phyloP scores from a whole-genome alignment of 768 basidiomycete species.

The Guyanaporus albipodus region DNA sequence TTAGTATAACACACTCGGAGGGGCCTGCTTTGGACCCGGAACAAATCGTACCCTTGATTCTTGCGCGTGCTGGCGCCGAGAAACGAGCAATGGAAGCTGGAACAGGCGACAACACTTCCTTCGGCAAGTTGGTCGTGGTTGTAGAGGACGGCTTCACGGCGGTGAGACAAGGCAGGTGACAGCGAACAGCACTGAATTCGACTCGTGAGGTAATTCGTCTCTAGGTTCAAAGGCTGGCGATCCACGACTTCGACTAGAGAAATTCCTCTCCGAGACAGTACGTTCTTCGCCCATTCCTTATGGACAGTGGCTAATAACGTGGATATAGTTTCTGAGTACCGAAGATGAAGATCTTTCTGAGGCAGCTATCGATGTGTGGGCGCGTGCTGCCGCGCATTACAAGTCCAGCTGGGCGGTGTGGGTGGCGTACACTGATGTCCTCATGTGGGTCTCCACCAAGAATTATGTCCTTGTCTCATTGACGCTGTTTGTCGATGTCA shows the following conservation, averaged over 20 bases:
- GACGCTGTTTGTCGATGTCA: constrained; percentile 16
- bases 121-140: constrained; percentile 51
- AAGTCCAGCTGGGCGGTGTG: constrained; percentile 73
- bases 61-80: constrained; percentile 64
- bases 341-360: constrained; percentile 47
- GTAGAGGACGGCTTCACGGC: constrained; percentile 62
- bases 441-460: constrained; percentile 50
- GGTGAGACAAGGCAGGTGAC: constrained; percentile 51
- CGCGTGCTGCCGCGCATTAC: constrained; percentile 59
- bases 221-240: constrained; percentile 69
- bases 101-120: constrained; percentile 47
- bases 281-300: constrained; percentile 28
- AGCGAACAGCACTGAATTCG: neutral
- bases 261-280: constrained; percentile 74
- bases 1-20: constrained; percentile 34
- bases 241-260: constrained; percentile 74
- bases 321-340: constrained; percentile 42
- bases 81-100: constrained; percentile 49
- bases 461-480: neutral
- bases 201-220: neutral
- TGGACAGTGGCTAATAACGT: neutral
- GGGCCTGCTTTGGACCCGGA: constrained; percentile 47
- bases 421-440: constrained; percentile 67
- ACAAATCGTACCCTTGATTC: constrained; percentile 56
- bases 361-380: constrained; percentile 58